Evolutionary conservation across 805 yeast species (phyloP).

Genomic region (Metschnikowia gelsemii): DNA sequence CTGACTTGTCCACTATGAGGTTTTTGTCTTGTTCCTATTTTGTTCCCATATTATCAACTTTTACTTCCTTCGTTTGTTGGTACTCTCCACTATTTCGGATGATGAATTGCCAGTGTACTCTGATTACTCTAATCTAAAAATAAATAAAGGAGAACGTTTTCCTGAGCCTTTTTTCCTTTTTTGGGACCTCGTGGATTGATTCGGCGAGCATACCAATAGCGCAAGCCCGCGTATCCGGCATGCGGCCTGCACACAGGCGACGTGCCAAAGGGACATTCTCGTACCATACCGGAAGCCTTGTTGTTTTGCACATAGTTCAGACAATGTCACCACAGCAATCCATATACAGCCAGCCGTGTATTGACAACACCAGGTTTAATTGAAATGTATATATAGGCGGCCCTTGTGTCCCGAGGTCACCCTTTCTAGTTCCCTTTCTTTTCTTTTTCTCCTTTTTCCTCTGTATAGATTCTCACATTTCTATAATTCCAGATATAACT

Average conservation of each 20-base stretch:
- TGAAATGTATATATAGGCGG: constrained; percentile 5
- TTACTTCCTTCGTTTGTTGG: too few relatives aligned
- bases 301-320: constrained; percentile 1
- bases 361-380: constrained; percentile 1
- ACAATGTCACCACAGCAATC: constrained; percentile 4
- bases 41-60: too few relatives aligned
- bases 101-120: too few relatives aligned
- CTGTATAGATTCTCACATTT: too few relatives aligned
- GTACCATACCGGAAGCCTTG: not conserved
- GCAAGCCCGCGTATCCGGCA: not conserved
- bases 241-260: not conserved
- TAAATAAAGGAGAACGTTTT: not conserved
- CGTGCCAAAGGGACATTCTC: constrained; percentile 1
- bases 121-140: not conserved
- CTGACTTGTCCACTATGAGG: too few relatives aligned
- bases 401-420: constrained; percentile 3
- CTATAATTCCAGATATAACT: too few relatives aligned
- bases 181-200: not conserved
- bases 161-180: not conserved
- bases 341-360: constrained; percentile 25
- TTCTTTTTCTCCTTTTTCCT: not conserved
- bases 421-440: not conserved
- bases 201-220: not conserved
- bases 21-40: too few relatives aligned
- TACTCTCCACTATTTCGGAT: too few relatives aligned